phyloP scores from a whole-genome alignment of 202 grass and related monocot species.

The Thinopyrum obtusiflorum region DNA sequence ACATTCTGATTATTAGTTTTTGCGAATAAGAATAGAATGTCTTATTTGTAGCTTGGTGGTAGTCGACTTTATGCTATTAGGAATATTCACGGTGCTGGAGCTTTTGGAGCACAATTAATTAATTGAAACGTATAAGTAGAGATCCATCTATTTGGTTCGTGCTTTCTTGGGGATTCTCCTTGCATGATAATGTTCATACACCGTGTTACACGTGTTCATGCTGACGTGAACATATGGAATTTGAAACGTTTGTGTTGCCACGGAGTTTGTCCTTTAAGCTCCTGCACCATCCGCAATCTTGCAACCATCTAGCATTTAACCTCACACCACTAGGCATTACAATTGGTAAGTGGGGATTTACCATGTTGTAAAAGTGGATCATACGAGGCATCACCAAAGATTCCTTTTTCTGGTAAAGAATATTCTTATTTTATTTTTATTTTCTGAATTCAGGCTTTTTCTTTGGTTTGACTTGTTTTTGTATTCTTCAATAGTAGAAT shows the following conservation, averaged over 20 bases:
- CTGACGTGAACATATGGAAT: neutral
- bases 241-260: neutral
- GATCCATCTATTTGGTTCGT: neutral
- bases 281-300: neutral
- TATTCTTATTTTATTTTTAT: neutral
- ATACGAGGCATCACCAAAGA: neutral
- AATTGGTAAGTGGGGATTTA: neutral
- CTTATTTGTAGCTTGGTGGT: neutral
- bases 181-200: neutral
- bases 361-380: neutral
- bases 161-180: neutral
- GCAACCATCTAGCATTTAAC: neutral
- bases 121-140: neutral
- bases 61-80: neutral
- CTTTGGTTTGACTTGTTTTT: neutral
- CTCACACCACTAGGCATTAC: neutral
- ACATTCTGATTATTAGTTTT: neutral
- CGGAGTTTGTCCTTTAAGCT: neutral
- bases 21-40: neutral
- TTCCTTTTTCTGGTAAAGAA: neutral
- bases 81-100: neutral
- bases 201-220: neutral
- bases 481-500: neutral
- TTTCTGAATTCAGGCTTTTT: conserved; percentile 3
- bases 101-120: neutral